Conservation (phyloP, 345 rosid species). For the Aquilaria yunnanensis region DNA sequence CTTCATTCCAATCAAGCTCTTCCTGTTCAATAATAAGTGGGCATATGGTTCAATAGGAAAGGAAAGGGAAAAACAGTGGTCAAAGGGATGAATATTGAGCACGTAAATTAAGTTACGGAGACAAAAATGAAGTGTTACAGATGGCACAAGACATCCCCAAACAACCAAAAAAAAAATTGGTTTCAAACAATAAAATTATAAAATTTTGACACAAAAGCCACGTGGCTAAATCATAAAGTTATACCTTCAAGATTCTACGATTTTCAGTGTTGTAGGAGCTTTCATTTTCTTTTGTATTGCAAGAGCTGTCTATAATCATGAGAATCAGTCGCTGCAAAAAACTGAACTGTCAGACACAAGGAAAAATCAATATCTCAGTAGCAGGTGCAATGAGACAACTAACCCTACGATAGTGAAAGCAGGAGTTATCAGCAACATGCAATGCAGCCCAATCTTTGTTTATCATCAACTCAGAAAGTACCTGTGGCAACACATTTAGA, state of each 20-base stretch:
- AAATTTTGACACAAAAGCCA: no score
- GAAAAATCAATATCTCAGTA: slow-evolving; percentile 1
- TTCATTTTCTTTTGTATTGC: slow-evolving; percentile 17
- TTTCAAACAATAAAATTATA: no score
- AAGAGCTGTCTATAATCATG: slow-evolving; percentile 29
- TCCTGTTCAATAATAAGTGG: slow-evolving; percentile 41
- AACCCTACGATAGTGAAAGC: slow-evolving; percentile 86
- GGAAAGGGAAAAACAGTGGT: background rate
- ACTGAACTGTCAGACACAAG: slow-evolving; percentile 4
- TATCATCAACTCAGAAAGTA: slow-evolving; percentile 55
- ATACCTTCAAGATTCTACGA: slow-evolving; percentile 49
- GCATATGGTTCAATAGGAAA: slow-evolving; percentile 7
- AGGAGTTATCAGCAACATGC: slow-evolving; percentile 84
- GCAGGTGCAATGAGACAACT: slow-evolving; percentile 20
- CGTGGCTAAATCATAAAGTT: background rate
- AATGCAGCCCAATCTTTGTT: slow-evolving; percentile 73
- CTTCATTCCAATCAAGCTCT: slow-evolving; percentile 78
- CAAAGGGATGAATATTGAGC: no score
- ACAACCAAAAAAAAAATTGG: no score
- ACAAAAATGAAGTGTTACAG: background rate
- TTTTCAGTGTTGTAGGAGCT: slow-evolving; percentile 21
- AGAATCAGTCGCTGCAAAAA: slow-evolving; percentile 63
- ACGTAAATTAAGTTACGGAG: background rate
- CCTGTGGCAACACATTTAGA: slow-evolving; percentile 36
- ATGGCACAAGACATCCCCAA: no score